Base-by-base conservation (phyloP, 2,329 filamentous ascomycete species). In the Amphichorda felina region DNA sequence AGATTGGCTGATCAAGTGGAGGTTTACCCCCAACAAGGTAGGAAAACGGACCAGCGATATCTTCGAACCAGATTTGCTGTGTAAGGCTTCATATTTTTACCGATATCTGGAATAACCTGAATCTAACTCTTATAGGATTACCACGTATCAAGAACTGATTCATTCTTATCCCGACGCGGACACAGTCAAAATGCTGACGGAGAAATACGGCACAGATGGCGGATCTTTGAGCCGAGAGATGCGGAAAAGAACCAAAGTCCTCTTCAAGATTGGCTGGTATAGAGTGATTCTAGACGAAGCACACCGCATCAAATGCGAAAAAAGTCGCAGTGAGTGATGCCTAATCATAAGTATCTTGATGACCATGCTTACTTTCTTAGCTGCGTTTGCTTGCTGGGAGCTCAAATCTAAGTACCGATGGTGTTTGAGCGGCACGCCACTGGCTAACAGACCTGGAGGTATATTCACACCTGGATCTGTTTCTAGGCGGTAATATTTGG, bases 231-330 rank as follows among this genome's bases (percentile, higher is more conserved):
- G 10, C 28, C 10, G 14, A 10, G 25, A n/a, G 21, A 16, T 33
- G 15, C 4, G 22, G 6, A n/a, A 16, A 17, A 14, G 11, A 14
- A 26, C 4, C 4, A 15, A 15, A 13, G 28, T 14, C 0, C 18
- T 57, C 0, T 50, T 48, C 21, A 5, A 59, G 0, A 44, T 63
- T 4, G 48, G 55, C 0, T 74, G 63, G 55, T 61, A 68, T 28
- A 54, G 75, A 2, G 40, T 78, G 4, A 60, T 77, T 2, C 51
- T 77, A 0, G 73, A 78, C 31, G 73, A 78, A 43, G 70, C 64
- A 0, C 72, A 76, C 34, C 44, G 44, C 0, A 72, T 78, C 40
- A 75, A 75, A 40, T 75, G 72, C 21, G 50, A 60, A 5, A 38
- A 38, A 0, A 48, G 52, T 0, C 36, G 42, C 8, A 51, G 58